Conservation (phyloP, 108 stramenopile genomes). For the Parietichytrium sp. region DNA sequence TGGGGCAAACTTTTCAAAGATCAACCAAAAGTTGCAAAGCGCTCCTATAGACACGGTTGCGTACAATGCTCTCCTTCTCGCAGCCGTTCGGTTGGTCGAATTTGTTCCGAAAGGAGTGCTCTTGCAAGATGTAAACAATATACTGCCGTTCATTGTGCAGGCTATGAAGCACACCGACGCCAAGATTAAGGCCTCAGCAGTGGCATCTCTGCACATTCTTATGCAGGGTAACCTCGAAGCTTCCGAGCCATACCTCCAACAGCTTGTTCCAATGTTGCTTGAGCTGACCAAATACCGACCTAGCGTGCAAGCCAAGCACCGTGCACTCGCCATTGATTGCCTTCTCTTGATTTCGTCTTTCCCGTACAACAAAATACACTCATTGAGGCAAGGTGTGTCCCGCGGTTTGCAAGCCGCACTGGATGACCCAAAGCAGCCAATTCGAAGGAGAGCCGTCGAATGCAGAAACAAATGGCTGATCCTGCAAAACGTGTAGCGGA, state of each 20-base stretch:
- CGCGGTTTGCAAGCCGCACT: not conserved
- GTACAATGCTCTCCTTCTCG: not conserved
- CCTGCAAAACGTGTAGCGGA: not conserved
- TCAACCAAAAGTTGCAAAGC: not conserved
- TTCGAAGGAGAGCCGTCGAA: not conserved
- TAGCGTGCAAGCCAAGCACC: not conserved
- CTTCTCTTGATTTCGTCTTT: not conserved
- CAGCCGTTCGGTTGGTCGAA: slow-evolving; percentile 2
- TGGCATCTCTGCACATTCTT: not conserved
- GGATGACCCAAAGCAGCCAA: slow-evolving; percentile 30
- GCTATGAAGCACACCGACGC: not conserved
- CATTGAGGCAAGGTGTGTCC: not conserved
- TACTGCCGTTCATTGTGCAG: not conserved
- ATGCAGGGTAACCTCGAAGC: not conserved
- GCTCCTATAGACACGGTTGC: not conserved
- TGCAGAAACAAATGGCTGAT: slow-evolving; percentile 26
- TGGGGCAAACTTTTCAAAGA: not conserved
- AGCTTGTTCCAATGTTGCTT: not conserved
- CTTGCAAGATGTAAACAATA: not conserved
- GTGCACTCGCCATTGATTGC: not conserved
- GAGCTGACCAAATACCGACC: not conserved
- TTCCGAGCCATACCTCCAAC: not conserved
- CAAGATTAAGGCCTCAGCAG: not conserved
- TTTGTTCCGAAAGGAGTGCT: not conserved
- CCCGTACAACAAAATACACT: slow-evolving; percentile 30